These are phyloP conservation scores for Agaricales sp. DNA, from an alignment of 1,284 basidiomycete genomes.

Conservation along the genomic window DNA sequence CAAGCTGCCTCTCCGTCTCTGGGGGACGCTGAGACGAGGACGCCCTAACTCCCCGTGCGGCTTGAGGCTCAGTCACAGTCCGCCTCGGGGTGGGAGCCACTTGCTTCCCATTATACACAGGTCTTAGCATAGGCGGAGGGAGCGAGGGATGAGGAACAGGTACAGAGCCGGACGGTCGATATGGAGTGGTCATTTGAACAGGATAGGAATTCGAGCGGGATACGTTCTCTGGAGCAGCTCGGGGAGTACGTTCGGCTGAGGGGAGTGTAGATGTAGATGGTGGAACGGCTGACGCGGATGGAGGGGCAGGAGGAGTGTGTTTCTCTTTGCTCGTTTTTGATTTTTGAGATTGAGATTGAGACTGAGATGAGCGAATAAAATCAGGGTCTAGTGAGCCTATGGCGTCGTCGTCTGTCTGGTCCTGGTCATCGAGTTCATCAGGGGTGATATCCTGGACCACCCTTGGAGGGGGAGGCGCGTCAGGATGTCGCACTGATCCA, in stretches of 20 bases:
- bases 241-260: too few relatives aligned
- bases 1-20: neutral
- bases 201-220: too few relatives aligned
- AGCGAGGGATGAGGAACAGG: neutral
- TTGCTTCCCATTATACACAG: too few relatives aligned
- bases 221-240: too few relatives aligned
- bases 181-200: too few relatives aligned
- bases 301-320: neutral
- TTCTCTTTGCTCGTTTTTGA: neutral
- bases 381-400: neutral
- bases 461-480: too few relatives aligned
- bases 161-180: too few relatives aligned
- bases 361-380: neutral
- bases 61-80: neutral
- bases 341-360: neutral
- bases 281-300: neutral
- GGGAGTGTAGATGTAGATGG: too few relatives aligned
- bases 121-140: neutral
- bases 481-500: too few relatives aligned
- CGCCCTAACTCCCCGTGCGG: neutral
- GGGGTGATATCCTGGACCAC: too few relatives aligned
- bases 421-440: neutral
- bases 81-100: too few relatives aligned
- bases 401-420: neutral
- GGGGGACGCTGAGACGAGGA: too few relatives aligned